Evolutionary conservation across 345 rosid species (phyloP).

Genomic region (Citrus australasica): DNA sequence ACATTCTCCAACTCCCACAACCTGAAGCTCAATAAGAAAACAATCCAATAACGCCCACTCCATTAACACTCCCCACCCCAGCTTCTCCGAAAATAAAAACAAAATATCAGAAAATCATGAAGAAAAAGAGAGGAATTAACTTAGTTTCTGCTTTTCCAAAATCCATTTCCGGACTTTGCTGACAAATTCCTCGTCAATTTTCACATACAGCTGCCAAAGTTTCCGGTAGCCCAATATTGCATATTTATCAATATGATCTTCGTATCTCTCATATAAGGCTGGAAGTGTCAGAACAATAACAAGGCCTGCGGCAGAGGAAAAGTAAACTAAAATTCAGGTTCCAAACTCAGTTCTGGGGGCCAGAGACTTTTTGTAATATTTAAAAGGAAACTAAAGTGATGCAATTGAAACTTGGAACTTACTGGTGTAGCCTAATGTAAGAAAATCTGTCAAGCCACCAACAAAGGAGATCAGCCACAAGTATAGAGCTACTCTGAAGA

Average conservation of each 20-base stretch:
- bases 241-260: conserved; percentile 47
- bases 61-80: conserved; percentile 7
- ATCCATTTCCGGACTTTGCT: conserved; percentile 46
- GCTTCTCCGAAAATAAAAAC: neutral
- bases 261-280: conserved; percentile 67
- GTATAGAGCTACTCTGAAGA: conserved; percentile 50
- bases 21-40: conserved; percentile 10
- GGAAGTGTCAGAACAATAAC: conserved; percentile 63
- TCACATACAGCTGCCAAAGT: conserved; percentile 37
- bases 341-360: neutral
- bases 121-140: conserved; percentile 27
- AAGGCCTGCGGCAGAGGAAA: conserved; percentile 50
- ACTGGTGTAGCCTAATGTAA: conserved; percentile 69
- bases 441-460: conserved; percentile 71
- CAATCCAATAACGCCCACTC: neutral
- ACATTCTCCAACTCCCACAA: conserved; percentile 1
- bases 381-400: neutral
- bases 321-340: neutral
- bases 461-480: conserved; percentile 57
- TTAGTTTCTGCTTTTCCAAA: conserved; percentile 51
- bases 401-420: conserved; percentile 27
- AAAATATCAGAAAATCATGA: neutral
- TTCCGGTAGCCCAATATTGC: conserved; percentile 28
- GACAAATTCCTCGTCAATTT: conserved; percentile 34
- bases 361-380: neutral